These are phyloP conservation scores for Orychophragmus violaceus DNA, from an alignment of 345 rosid species.

Conservation along the genomic window DNA sequence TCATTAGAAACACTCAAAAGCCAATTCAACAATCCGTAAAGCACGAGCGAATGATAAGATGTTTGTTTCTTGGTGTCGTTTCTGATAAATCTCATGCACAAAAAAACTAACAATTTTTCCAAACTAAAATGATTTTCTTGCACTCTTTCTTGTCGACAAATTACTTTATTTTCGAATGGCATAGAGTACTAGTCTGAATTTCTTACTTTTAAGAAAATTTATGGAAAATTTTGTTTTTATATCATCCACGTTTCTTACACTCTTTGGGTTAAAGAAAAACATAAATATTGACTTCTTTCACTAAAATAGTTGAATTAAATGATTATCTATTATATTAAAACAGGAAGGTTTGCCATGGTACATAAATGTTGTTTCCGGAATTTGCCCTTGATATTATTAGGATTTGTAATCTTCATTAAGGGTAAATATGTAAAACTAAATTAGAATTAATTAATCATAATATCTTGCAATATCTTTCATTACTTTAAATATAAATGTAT, in stretches of 20 bases:
- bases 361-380: too few relatives aligned
- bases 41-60: constrained; percentile 22
- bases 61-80: constrained; percentile 29
- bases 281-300: background rate
- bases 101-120: background rate
- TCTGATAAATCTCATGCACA: constrained; percentile 20
- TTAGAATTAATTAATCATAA: too few relatives aligned
- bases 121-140: constrained; percentile 24
- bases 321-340: too few relatives aligned
- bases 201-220: background rate
- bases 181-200: background rate
- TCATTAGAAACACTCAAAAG: constrained; percentile 17
- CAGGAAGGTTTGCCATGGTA: too few relatives aligned
- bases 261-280: background rate
- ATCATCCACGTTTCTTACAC: background rate
- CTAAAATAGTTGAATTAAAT: background rate
- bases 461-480: too few relatives aligned
- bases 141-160: constrained; percentile 31
- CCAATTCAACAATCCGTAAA: constrained; percentile 15
- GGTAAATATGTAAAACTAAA: too few relatives aligned
- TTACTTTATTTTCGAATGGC: constrained; percentile 9
- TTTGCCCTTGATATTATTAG: too few relatives aligned
- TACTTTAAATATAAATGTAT: too few relatives aligned
- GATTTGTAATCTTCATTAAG: too few relatives aligned
- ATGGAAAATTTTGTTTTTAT: background rate